These are phyloP conservation scores for Suhomyces anneliseae DNA, from an alignment of 1,139 yeast genomes.

Conservation along the genomic window DNA sequence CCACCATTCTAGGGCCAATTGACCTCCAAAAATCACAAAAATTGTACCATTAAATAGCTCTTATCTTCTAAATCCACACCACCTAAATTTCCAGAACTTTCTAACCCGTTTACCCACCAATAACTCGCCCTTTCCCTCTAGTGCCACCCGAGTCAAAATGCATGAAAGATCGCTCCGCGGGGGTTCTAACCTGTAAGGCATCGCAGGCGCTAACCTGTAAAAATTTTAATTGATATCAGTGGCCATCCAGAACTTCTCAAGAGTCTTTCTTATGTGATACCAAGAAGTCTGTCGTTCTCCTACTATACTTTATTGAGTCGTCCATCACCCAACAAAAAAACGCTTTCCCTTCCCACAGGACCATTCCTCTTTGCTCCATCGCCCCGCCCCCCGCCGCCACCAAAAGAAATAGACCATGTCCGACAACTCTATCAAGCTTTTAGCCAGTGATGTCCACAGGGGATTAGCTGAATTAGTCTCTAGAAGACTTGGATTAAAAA, in stretches of 20 bases:
- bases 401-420: constrained; percentile 12
- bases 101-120: too few species aligned
- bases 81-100: too few species aligned
- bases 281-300: constrained; percentile 1
- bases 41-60: too few species aligned
- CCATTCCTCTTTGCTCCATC: neutral
- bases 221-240: constrained; percentile 5
- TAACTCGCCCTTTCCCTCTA: neutral
- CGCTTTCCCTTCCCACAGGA: neutral
- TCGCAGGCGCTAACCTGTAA: neutral
- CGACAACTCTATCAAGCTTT: constrained; percentile 74
- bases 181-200: constrained; percentile 6
- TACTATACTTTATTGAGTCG: constrained; percentile 2
- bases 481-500: constrained; percentile 56
- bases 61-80: too few species aligned
- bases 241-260: neutral
- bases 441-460: constrained; percentile 92
- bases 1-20: too few species aligned
- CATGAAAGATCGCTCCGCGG: neutral
- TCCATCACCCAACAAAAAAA: constrained; percentile 1
- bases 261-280: constrained; percentile 7
- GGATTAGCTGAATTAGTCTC: constrained; percentile 79
- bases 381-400: neutral
- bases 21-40: too few species aligned
- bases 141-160: neutral